Conservation (phyloP, 257 asterid genomes). For the Hygrophila difformis region DNA sequence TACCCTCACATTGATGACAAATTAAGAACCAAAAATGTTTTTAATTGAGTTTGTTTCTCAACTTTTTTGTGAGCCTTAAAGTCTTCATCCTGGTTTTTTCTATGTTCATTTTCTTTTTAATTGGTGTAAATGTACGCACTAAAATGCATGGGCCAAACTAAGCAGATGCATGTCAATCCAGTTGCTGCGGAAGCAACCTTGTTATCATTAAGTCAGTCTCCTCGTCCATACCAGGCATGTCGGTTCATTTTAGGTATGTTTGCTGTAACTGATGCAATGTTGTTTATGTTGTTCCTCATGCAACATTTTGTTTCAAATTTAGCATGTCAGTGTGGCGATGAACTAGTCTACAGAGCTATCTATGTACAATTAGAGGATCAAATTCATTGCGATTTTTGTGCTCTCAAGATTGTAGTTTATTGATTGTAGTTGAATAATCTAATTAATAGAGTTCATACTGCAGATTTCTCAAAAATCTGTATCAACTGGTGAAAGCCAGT, state of each 20-base stretch:
- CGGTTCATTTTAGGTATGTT: constrained; percentile 81
- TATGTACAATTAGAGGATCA: background rate
- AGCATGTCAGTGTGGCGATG: constrained; percentile 13
- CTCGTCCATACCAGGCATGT: constrained; percentile 78
- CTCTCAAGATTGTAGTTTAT: constrained; percentile 2
- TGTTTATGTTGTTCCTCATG: constrained; percentile 4
- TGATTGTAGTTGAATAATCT: background rate
- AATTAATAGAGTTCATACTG: constrained; percentile 5
- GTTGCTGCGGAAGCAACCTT: constrained; percentile 82
- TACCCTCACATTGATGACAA: constrained; percentile 8
- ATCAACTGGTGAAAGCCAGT: constrained; percentile 5
- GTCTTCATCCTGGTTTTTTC: constrained; percentile 14
- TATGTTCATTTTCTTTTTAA: constrained; percentile 11
- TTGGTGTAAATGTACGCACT: constrained; percentile 22
- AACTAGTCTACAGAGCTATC: background rate
- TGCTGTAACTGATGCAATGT: constrained; percentile 4
- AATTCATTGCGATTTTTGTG: constrained; percentile 2
- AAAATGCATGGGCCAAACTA: constrained; percentile 18
- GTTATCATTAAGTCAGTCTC: constrained; percentile 63
- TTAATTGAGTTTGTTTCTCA: background rate
- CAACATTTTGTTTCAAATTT: constrained; percentile 3
- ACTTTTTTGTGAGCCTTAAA: constrained; percentile 1
- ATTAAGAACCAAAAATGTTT: background rate
- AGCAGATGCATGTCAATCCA: constrained; percentile 79
- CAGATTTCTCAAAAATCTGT: constrained; percentile 6